A percentile compares a stretch with the other conserved stretches of the same genome.
Evolutionary conservation across 108 stramenopile species (phyloP).

Genomic region (Cylindrotheca fusiformis): DNA sequence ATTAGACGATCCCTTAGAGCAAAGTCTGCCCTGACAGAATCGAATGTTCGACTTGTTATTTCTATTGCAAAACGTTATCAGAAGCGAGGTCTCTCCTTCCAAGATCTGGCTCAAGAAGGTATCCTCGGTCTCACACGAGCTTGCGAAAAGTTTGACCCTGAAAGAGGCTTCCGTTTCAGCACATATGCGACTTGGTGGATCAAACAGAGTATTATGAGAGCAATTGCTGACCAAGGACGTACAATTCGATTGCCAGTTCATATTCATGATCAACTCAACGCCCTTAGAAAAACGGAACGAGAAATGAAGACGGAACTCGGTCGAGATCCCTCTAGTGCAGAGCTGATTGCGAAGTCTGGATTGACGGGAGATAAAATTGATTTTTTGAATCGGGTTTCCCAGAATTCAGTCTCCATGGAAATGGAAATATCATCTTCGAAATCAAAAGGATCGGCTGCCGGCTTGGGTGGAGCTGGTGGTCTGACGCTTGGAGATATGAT

Average conservation of each 20-base stretch:
- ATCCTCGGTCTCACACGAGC: conserved; percentile 90
- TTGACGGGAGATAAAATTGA: conserved; percentile 75
- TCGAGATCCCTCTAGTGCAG: conserved; percentile 73
- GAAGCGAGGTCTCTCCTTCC: conserved; percentile 74
- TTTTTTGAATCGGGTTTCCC: conserved; percentile 67
- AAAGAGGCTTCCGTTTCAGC: conserved; percentile 90
- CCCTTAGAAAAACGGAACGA: conserved; percentile 64
- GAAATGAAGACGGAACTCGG: conserved; percentile 71
- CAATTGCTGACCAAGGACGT: conserved; percentile 91
- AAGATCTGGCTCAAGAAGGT: conserved; percentile 95
- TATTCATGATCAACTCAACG: conserved; percentile 81
- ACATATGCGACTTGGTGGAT: conserved; percentile 99
- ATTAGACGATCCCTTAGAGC: conserved; percentile 82
- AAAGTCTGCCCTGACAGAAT: conserved; percentile 82
- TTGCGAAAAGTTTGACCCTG: conserved; percentile 95
- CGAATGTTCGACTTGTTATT: conserved; percentile 88
- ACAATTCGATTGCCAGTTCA: conserved; percentile 91
- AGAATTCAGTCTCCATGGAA: conserved; percentile 79
- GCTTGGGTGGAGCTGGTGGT: conserved; percentile 60
- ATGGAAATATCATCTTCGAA: conserved; percentile 59
- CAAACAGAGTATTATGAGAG: conserved; percentile 92
- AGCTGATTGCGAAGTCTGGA: conserved; percentile 60
- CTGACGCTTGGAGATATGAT: conserved; percentile 70
- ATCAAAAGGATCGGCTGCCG: conserved; percentile 75
- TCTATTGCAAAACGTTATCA: conserved; percentile 90